Conservation (phyloP, 1,284 basidiomycete species). For the Moesziomyces antarcticus region DNA sequence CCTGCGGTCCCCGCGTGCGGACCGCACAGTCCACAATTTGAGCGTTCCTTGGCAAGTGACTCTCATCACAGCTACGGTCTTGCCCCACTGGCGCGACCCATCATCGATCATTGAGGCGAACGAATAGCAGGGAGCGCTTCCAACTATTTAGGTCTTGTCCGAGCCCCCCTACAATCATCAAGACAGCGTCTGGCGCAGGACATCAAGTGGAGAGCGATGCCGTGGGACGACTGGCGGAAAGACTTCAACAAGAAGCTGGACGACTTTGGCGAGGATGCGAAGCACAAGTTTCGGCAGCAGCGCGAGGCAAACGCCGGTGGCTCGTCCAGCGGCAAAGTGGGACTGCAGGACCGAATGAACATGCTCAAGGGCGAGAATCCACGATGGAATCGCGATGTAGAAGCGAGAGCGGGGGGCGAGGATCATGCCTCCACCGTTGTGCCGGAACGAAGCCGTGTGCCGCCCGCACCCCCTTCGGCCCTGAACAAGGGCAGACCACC, state of each 20-base stretch:
- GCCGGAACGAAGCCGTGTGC: slow-evolving; percentile 30
- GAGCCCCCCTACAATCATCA: not conserved
- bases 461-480: slow-evolving; percentile 21
- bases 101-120: too few species aligned
- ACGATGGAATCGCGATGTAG: slow-evolving; percentile 37
- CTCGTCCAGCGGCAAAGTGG: slow-evolving; percentile 9
- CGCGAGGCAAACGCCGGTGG: slow-evolving; percentile 39
- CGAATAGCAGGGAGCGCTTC: too few species aligned
- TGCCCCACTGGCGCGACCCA: too few species aligned
- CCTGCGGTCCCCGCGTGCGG: too few species aligned
- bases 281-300: slow-evolving; percentile 39
- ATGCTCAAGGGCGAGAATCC: slow-evolving; percentile 47
- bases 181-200: not conserved
- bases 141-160: not conserved
- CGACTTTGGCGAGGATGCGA: slow-evolving; percentile 46
- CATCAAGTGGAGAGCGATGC: slow-evolving; percentile 12
- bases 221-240: slow-evolving; percentile 44
- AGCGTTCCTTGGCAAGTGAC: too few species aligned
- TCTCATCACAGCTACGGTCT: too few species aligned
- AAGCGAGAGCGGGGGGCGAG: slow-evolving; percentile 15
- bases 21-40: too few species aligned
- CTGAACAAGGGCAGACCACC: slow-evolving; percentile 33
- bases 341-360: slow-evolving; percentile 45
- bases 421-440: slow-evolving; percentile 30
- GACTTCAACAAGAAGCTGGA: slow-evolving; percentile 54